Percentiles rank a stretch among this genome's conserved stretches.
These are phyloP conservation scores for Hyaloscypha variabilis DNA, from an alignment of 495 filamentous ascomycete genomes.

Conservation along the genomic window DNA sequence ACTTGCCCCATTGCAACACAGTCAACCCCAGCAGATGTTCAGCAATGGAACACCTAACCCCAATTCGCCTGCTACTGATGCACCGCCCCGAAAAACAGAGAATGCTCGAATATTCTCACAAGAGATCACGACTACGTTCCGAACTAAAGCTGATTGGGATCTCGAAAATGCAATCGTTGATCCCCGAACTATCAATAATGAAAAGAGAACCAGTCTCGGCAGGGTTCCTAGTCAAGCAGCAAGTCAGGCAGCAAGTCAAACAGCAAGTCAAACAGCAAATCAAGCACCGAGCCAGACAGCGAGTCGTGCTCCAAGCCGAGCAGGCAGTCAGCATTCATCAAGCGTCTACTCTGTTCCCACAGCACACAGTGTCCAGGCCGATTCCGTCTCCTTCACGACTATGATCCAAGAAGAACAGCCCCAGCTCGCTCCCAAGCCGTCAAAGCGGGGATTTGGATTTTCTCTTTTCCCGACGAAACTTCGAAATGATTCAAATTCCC, in stretches of 20 bases:
- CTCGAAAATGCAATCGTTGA: background rate
- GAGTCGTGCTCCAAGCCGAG: constrained; percentile 13
- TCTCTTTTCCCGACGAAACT: constrained; percentile 17
- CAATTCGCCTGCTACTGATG: background rate
- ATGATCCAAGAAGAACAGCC: constrained; percentile 11
- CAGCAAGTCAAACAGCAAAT: background rate
- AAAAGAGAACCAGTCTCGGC: background rate
- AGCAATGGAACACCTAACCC: background rate
- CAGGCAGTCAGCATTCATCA: constrained; percentile 17
- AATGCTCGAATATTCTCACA: background rate
- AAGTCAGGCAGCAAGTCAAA: background rate
- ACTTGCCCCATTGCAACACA: background rate
- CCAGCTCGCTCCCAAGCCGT: background rate
- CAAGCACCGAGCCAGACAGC: background rate
- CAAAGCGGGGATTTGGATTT: constrained; percentile 14
- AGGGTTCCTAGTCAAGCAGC: background rate
- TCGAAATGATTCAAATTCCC: background rate
- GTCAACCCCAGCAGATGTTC: background rate
- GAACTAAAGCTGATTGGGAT: background rate
- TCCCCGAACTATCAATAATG: background rate
- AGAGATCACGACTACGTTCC: background rate
- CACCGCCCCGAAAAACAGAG: background rate
- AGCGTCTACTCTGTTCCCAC: constrained; percentile 8
- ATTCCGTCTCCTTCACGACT: background rate
- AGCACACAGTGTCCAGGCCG: background rate